These are phyloP conservation scores for Luffa acutangula DNA, from an alignment of 306 rosid genomes.

Conservation along the genomic window DNA sequence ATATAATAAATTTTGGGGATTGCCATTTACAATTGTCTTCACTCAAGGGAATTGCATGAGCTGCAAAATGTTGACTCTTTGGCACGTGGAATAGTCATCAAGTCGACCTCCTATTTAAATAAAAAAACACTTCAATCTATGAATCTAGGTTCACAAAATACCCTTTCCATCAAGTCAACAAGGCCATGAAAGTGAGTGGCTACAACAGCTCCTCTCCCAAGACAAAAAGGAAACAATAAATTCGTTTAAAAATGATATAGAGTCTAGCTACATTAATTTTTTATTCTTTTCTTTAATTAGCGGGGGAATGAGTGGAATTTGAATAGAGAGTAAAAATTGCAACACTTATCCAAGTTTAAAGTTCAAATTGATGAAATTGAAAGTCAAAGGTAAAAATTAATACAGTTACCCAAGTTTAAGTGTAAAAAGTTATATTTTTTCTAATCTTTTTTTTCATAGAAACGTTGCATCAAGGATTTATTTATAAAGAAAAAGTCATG, in stretches of 20 bases:
- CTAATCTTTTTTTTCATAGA: too few species aligned
- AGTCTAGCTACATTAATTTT: not conserved
- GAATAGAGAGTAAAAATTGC: too few species aligned
- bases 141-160: not conserved
- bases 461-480: too few species aligned
- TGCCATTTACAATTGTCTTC: not conserved
- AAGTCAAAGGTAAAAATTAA: too few species aligned
- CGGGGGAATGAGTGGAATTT: too few species aligned
- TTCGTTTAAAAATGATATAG: not conserved
- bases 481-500: too few species aligned
- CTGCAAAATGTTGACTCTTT: conserved; percentile 7
- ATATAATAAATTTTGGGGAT: conserved; percentile 5
- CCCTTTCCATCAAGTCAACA: not conserved
- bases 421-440: too few species aligned
- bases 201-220: not conserved
- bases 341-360: too few species aligned
- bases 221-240: not conserved
- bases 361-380: too few species aligned
- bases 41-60: not conserved
- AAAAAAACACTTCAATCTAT: not conserved
- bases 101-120: not conserved
- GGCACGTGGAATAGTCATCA: not conserved
- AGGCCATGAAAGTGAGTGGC: not conserved
- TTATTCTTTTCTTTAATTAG: too few species aligned
- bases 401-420: too few species aligned